phyloP scores from a whole-genome alignment of 2,329 filamentous ascomycete genomes.

The Exophiala spinifera region DNA sequence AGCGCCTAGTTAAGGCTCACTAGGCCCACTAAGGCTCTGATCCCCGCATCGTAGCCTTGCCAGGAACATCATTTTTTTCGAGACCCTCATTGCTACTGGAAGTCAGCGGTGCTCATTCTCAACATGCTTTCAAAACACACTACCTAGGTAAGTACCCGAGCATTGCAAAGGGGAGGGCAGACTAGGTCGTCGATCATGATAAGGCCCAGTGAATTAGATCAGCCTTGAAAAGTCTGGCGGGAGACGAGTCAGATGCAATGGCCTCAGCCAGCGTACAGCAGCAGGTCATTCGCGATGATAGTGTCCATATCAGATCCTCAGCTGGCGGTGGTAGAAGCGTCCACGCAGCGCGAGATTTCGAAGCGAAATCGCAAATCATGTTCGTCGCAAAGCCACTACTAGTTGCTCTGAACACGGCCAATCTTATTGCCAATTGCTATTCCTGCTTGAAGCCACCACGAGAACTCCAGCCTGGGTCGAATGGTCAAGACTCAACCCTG shows the following conservation, averaged over 20 bases:
- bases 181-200: too few relatives aligned
- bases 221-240: too few relatives aligned
- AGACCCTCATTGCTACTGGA: too few relatives aligned
- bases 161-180: too few relatives aligned
- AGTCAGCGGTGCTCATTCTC: background rate
- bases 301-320: constrained; percentile 5
- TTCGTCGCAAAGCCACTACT: constrained; percentile 52
- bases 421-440: constrained; percentile 55
- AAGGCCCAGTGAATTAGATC: too few relatives aligned
- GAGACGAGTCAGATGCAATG: too few relatives aligned
- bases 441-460: constrained; percentile 47
- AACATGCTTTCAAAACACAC: too few relatives aligned
- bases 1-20: too few relatives aligned
- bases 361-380: constrained; percentile 49
- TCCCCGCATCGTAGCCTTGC: background rate
- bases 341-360: constrained; percentile 51
- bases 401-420: constrained; percentile 51
- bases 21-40: too few relatives aligned
- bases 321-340: constrained; percentile 49
- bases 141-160: too few relatives aligned
- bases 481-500: constrained; percentile 35
- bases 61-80: background rate
- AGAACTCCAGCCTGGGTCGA: constrained; percentile 10
- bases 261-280: too few relatives aligned
- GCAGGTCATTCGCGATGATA: constrained; percentile 1